Evolutionary conservation across 2,329 filamentous ascomycete species (phyloP).

Genomic region (Ciborinia camelliae): DNA sequence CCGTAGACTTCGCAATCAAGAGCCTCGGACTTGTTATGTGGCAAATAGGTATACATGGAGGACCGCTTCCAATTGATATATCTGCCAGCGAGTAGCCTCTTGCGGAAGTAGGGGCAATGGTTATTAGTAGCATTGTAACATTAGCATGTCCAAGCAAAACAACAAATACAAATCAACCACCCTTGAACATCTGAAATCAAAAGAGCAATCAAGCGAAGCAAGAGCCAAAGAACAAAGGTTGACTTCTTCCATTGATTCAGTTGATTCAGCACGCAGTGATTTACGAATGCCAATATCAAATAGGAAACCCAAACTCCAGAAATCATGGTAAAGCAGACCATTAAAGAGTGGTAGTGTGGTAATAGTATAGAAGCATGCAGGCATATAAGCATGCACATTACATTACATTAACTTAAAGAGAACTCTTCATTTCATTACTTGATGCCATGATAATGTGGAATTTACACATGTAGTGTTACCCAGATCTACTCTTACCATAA

Average conservation of each 20-base stretch:
- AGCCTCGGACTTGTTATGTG: not conserved
- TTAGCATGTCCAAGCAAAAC: not conserved
- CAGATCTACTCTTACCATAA: not conserved
- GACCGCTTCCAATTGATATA: too few species aligned
- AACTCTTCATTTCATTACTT: not conserved
- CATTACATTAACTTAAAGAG: not conserved
- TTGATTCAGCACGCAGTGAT: not conserved
- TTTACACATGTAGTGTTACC: not conserved
- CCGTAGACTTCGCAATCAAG: not conserved
- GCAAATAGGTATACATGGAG: not conserved
- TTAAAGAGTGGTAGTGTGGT: not conserved
- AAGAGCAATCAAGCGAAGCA: not conserved
- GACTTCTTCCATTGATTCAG: not conserved
- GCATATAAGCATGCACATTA: not conserved
- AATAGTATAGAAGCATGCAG: not conserved
- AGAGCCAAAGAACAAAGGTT: not conserved
- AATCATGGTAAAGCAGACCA: not conserved
- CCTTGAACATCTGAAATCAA: not conserved
- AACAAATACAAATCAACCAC: not conserved
- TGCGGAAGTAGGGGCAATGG: too few species aligned
- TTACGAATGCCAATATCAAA: not conserved
- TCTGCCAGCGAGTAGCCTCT: too few species aligned
- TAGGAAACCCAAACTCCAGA: not conserved
- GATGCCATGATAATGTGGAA: not conserved
- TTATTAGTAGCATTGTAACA: not conserved